Evolutionary conservation across 805 yeast species (phyloP), one percentile per base, ranked within the genome.

Genomic region (Candida vaughaniae): DNA sequence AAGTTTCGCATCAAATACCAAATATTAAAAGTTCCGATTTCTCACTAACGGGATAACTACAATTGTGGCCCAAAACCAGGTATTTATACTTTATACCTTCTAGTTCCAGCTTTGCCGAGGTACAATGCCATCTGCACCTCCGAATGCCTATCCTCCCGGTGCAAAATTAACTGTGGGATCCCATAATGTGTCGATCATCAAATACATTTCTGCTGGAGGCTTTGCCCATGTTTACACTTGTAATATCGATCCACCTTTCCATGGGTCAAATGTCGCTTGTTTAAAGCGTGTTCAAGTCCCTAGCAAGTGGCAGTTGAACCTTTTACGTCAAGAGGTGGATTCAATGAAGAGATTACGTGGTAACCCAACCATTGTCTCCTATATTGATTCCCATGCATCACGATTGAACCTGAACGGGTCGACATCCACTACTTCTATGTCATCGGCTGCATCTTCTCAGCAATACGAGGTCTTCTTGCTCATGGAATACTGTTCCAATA

Each of bases 241-340:
- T 43, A 73, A 73, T 31, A 78, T 85, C 14, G 69, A 74, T 18
- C 68, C 76, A 3, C 77, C 77, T 42, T 66, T 69, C 46, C 68
- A 73, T 11, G 78, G 77, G 14, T 59, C 71, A 33, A 61, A 60
- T 38, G 59, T 71, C 9, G 96, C 91, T 4, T 93, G 98, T 57
- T 69, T 93, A 52, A 93, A 93, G 61, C 75, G 99, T 45, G 98
- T 93, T n/a, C 82, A 82, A 22, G 99, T 93, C 3, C 97, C 97
- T 3, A 88, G 84, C 56, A 93, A 93, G 60, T 76, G 80, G 52
- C 85, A 84, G 35, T 71, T 93, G 56, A 87, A 85, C 50, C 75
- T 82, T 16, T 68, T 93, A 34, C 69, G 98, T 44, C 96, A 95
- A 26, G 99, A 93, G 59, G 99, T 93, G 11, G 98, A 93, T 56